phyloP scores from a whole-genome alignment of 2,329 filamentous ascomycete genomes.

The Harringtonia lauricola region DNA sequence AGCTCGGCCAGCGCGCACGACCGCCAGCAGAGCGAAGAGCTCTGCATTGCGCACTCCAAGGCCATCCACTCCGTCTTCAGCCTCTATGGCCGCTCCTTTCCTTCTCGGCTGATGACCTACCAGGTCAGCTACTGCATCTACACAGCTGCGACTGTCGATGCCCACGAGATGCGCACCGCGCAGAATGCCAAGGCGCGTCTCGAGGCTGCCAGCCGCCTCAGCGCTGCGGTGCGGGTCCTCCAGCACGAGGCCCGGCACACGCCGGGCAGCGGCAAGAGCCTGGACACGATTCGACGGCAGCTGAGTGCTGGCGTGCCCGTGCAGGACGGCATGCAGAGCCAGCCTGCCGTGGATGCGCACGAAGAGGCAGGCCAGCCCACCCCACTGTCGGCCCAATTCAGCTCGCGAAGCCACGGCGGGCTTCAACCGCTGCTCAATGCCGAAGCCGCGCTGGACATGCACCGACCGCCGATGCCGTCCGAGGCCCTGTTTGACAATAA shows the following conservation, averaged over 20 bases:
- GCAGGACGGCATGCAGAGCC: background rate
- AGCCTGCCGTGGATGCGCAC: background rate
- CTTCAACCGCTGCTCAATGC: no score
- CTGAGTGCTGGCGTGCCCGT: background rate
- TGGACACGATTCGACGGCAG: background rate
- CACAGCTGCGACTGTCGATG: background rate
- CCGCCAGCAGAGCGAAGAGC: background rate
- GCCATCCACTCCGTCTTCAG: background rate
- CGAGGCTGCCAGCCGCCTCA: background rate
- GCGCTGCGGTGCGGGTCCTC: background rate
- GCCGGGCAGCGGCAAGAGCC: background rate
- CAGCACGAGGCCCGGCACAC: background rate
- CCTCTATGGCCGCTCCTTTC: background rate
- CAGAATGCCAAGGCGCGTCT: background rate
- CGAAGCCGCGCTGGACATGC: no score
- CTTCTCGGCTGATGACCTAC: background rate
- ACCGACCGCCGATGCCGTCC: no score
- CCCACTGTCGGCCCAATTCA: no score
- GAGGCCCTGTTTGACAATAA: no score
- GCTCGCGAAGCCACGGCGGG: no score
- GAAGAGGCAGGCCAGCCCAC: no score
- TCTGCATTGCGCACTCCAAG: background rate
- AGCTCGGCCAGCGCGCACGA: background rate
- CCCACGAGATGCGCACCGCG: background rate
- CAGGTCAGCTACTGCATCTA: background rate